phyloP scores from a whole-genome alignment of 768 basidiomycete genomes.

The Naganishia kalamii region DNA sequence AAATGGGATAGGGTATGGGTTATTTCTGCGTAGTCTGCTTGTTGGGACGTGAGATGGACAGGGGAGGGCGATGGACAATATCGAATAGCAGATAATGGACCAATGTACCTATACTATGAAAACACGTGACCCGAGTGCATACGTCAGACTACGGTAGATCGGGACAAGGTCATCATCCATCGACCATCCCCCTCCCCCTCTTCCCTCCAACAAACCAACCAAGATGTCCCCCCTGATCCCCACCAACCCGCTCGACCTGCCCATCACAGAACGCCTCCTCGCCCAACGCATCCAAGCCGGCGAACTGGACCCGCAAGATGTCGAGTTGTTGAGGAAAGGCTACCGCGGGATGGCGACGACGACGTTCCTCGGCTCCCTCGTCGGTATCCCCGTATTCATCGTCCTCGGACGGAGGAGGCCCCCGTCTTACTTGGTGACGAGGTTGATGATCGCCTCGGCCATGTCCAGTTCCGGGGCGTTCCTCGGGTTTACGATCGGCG shows the following conservation, averaged over 20 bases:
- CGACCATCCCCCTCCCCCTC: too few species aligned
- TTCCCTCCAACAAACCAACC: too few species aligned
- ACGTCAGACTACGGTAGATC: too few species aligned
- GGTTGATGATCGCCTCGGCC: constrained; percentile 5
- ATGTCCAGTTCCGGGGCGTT: constrained; percentile 23
- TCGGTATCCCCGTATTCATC: constrained; percentile 25
- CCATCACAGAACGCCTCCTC: constrained; percentile 11
- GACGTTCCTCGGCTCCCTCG: constrained; percentile 21
- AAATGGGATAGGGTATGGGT: too few species aligned
- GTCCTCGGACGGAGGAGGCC: constrained; percentile 26
- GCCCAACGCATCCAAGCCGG: constrained; percentile 21
- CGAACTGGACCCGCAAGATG: constrained; percentile 31
- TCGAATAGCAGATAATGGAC: too few species aligned
- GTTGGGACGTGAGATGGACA: too few species aligned
- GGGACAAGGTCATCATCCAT: too few species aligned
- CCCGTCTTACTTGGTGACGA: constrained; percentile 4
- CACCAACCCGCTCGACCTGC: constrained; percentile 17
- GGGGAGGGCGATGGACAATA: too few species aligned
- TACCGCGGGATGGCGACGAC: constrained; percentile 30
- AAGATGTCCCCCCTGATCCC: neutral
- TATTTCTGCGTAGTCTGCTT: too few species aligned
- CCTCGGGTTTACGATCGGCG: constrained; percentile 33
- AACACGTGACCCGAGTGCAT: too few species aligned
- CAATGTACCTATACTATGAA: too few species aligned
- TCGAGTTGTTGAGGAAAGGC: constrained; percentile 33